Percentiles rank a stretch among this genome's conserved stretches.
These are phyloP conservation scores for Agrostemma githago DNA, from an alignment of 148 eudicot species.

Conservation along the genomic window DNA sequence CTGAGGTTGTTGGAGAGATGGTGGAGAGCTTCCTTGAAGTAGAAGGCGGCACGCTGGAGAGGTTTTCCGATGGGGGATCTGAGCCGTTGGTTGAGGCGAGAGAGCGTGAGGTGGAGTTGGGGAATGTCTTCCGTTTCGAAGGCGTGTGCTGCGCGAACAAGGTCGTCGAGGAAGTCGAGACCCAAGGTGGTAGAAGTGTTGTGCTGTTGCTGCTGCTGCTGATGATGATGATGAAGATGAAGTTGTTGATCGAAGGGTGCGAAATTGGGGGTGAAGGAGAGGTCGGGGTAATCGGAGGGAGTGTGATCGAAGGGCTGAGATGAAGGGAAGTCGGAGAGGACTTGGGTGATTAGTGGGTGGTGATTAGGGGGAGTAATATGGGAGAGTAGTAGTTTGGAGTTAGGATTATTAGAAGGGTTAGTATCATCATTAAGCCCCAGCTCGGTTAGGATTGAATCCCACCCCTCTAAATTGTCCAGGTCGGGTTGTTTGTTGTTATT, in stretches of 20 bases:
- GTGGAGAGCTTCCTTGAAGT: slow-evolving; percentile 82
- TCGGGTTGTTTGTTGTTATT: slow-evolving; percentile 25
- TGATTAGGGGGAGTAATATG: slow-evolving; percentile 19
- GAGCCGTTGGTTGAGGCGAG: slow-evolving; percentile 80
- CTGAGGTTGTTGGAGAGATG: slow-evolving; percentile 38
- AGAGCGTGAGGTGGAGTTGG: slow-evolving; percentile 51
- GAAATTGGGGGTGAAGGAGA: slow-evolving; percentile 23
- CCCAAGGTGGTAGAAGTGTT: slow-evolving; percentile 20
- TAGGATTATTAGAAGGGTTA: slow-evolving; percentile 23
- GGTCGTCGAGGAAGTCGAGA: slow-evolving; percentile 69
- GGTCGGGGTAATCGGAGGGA: slow-evolving; percentile 38
- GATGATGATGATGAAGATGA: background rate
- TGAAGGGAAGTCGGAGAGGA: slow-evolving; percentile 41
- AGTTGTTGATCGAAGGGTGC: slow-evolving; percentile 17
- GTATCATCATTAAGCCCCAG: slow-evolving; percentile 73
- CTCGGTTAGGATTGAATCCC: slow-evolving; percentile 76
- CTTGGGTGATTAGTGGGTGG: slow-evolving; percentile 21
- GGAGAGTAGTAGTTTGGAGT: slow-evolving; percentile 28
- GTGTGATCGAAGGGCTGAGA: slow-evolving; percentile 39
- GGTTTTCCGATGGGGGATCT: slow-evolving; percentile 62
- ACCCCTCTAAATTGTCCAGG: slow-evolving; percentile 62
- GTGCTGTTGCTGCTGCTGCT: slow-evolving; percentile 9
- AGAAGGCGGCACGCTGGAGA: slow-evolving; percentile 74
- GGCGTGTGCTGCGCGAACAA: slow-evolving; percentile 63
- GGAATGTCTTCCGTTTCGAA: slow-evolving; percentile 66